These are phyloP conservation scores for Cercospora zeina DNA, from an alignment of 2,329 filamentous ascomycete genomes.

Conservation along the genomic window DNA sequence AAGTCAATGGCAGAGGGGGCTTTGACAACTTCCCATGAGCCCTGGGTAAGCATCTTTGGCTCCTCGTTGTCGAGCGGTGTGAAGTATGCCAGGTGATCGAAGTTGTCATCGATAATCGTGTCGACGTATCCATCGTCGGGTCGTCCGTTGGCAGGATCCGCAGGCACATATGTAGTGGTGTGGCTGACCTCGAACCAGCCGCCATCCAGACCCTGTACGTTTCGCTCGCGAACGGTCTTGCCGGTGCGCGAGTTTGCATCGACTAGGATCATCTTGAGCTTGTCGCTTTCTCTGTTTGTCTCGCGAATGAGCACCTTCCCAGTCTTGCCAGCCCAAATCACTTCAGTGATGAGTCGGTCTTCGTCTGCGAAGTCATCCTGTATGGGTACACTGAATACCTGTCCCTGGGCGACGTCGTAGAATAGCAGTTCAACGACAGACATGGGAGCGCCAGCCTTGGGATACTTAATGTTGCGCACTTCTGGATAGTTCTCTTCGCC, in stretches of 20 bases:
- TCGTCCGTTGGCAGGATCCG: conserved; percentile 69
- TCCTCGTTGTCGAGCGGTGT: conserved; percentile 77
- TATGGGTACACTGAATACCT: conserved; percentile 78
- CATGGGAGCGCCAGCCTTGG: conserved; percentile 91
- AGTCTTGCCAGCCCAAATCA: conserved; percentile 77
- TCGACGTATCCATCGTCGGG: conserved; percentile 89
- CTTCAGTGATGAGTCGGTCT: conserved; percentile 86
- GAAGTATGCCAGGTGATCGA: conserved; percentile 92
- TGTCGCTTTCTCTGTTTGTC: conserved; percentile 90
- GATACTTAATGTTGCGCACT: conserved; percentile 90
- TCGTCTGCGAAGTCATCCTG: conserved; percentile 75
- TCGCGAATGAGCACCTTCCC: conserved; percentile 82
- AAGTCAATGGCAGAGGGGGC: conserved; percentile 84
- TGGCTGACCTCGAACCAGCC: conserved; percentile 97
- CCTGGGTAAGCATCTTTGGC: conserved; percentile 83
- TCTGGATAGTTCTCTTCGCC: conserved; percentile 90
- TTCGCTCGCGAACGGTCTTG: conserved; percentile 73
- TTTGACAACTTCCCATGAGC: conserved; percentile 86
- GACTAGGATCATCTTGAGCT: conserved; percentile 83
- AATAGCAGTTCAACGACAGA: conserved; percentile 85
- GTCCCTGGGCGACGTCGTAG: conserved; percentile 75
- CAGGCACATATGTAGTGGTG: conserved; percentile 80
- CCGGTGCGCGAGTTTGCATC: conserved; percentile 73
- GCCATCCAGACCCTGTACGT: conserved; percentile 83
- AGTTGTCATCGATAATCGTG: conserved; percentile 79